phyloP scores from a whole-genome alignment of 1,284 basidiomycete genomes.

The Gymnopus androsaceus region DNA sequence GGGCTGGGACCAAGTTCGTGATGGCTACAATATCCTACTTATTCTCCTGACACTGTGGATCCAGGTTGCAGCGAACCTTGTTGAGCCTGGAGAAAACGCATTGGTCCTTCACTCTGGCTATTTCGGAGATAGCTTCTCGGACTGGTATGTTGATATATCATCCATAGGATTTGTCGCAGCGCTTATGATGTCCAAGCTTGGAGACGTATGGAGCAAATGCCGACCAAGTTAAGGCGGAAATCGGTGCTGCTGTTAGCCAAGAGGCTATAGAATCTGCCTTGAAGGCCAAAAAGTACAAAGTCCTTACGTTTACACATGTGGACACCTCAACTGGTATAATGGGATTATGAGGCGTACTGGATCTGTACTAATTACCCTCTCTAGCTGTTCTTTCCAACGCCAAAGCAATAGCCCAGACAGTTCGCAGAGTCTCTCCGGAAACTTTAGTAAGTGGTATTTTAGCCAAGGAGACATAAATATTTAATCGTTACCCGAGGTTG shows the following conservation, averaged over 20 bases:
- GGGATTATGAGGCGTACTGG: background rate
- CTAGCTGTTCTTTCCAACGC: conserved; percentile 85
- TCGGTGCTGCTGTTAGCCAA: conserved; percentile 76
- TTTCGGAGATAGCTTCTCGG: conserved; percentile 85
- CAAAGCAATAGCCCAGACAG: conserved; percentile 75
- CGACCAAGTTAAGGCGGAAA: conserved; percentile 80
- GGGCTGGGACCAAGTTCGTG: conserved; percentile 82
- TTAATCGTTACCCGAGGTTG: conserved; percentile 46
- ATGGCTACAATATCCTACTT: background rate
- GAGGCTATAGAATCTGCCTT: conserved; percentile 76
- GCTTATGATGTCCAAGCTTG: conserved; percentile 52
- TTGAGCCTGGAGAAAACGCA: conserved; percentile 79
- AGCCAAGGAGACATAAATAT: conserved; percentile 8
- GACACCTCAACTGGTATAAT: conserved; percentile 82
- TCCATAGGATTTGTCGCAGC: background rate
- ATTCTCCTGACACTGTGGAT: conserved; percentile 9
- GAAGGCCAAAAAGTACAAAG: conserved; percentile 83
- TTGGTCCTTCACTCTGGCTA: conserved; percentile 87
- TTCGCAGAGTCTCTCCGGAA: conserved; percentile 81
- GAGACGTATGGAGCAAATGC: conserved; percentile 90
- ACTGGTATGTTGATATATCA: conserved; percentile 56
- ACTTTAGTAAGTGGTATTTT: conserved; percentile 65
- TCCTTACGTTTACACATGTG: conserved; percentile 93
- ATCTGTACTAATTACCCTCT: background rate
- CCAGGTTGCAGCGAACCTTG: conserved; percentile 80